A percentile compares a stretch with the other conserved stretches of the same genome.
Conservation (phyloP, 176 grass and related monocot species). For the Saccharum spontaneum region DNA sequence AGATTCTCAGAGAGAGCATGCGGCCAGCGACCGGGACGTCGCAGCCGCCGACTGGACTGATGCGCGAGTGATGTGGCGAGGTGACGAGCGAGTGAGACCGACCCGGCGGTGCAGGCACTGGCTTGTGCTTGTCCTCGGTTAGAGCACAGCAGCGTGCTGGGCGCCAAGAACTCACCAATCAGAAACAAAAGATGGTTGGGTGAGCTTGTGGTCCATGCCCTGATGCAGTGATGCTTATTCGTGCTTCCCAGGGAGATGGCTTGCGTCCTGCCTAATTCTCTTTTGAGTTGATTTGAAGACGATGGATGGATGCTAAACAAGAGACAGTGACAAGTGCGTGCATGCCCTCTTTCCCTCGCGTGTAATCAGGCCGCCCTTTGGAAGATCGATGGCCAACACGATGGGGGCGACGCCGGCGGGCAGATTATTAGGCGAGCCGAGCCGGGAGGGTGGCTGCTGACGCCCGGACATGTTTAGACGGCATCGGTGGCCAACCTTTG, state of each 20-base stretch:
- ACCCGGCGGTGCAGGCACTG: background rate
- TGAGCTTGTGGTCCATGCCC: background rate
- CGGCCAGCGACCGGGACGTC: background rate
- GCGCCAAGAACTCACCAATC: background rate
- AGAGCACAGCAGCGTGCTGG: background rate
- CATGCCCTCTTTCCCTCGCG: background rate
- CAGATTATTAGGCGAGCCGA: too few relatives aligned
- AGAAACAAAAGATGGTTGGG: background rate
- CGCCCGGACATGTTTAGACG: too few relatives aligned
- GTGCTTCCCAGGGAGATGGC: background rate
- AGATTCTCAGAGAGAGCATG: too few relatives aligned
- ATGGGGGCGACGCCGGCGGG: too few relatives aligned
- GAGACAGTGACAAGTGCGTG: background rate
- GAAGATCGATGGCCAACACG: too few relatives aligned
- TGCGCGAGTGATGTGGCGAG: too few relatives aligned
- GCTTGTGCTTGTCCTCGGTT: background rate
- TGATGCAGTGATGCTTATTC: background rate
- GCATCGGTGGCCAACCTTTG: background rate
- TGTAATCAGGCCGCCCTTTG: too few relatives aligned
- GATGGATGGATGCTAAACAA: background rate
- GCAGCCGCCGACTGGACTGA: conserved; percentile 5
- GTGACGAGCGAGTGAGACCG: too few relatives aligned
- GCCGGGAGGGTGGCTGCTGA: too few relatives aligned
- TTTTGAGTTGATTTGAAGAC: background rate
- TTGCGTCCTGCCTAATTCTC: conserved; percentile 17